A percentile compares a stretch with the other conserved stretches of the same genome.
Evolutionary conservation across 2,329 filamentous ascomycete species (phyloP).

Genomic region (Didymella pomorum): DNA sequence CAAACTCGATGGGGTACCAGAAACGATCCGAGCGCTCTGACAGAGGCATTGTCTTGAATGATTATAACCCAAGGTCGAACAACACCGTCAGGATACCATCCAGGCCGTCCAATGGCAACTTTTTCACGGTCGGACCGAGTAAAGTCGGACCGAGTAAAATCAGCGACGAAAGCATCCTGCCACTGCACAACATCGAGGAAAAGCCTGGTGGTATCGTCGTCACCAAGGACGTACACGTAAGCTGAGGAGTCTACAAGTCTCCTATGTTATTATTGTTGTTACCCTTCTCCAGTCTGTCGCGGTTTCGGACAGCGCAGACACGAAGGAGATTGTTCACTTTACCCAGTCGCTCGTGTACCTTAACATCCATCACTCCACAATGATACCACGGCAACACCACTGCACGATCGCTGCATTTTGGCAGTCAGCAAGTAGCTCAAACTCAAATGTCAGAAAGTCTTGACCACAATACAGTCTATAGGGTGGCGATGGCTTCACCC

Average conservation of each 20-base stretch:
- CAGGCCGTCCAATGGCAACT: neutral
- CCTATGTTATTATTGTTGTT: neutral
- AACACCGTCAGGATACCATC: conserved; percentile 7
- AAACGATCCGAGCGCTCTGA: conserved; percentile 11
- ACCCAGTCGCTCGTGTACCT: neutral
- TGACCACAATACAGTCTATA: no score
- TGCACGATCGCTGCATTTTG: neutral
- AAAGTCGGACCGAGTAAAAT: neutral
- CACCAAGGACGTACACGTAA: neutral
- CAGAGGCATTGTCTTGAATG: conserved; percentile 3
- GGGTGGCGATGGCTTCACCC: neutral
- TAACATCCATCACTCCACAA: neutral
- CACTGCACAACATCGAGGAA: conserved; percentile 5
- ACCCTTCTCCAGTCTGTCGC: neutral
- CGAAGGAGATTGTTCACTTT: neutral
- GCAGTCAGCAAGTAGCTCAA: neutral
- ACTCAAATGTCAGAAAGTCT: neutral
- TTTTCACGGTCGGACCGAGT: neutral
- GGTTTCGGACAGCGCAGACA: neutral
- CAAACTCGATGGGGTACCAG: conserved; percentile 13
- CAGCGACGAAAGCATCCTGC: conserved; percentile 14
- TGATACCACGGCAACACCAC: neutral
- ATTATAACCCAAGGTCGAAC: neutral
- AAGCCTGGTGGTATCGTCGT: conserved; percentile 6
- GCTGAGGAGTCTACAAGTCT: neutral